A percentile compares a stretch with the other conserved stretches of the same genome.
Conservation (phyloP, 768 basidiomycete species). For the Zangia roseola region DNA sequence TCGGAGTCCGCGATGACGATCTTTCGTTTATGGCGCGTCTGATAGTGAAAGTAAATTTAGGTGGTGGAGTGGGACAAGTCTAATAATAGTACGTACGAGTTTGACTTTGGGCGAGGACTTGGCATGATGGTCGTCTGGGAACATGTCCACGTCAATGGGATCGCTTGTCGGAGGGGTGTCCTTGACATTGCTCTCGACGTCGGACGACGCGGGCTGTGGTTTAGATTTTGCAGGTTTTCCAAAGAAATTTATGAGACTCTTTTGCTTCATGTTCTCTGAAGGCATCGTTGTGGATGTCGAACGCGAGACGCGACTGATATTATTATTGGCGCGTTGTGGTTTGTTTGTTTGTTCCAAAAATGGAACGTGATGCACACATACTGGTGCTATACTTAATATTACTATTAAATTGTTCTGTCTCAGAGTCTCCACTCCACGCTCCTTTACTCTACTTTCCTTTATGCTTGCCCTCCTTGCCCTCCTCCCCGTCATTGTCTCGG, state of each 20-base stretch:
- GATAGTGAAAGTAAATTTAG: not conserved
- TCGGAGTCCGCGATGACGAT: conserved; percentile 69
- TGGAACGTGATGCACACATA: too few relatives aligned
- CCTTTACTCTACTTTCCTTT: conserved; percentile 17
- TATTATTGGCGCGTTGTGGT: conserved; percentile 16
- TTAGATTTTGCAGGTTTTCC: conserved; percentile 33
- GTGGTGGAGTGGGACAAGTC: not conserved
- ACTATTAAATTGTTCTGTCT: too few relatives aligned
- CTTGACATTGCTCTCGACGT: conserved; percentile 43
- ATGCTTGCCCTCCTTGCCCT: conserved; percentile 21
- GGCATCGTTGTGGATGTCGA: conserved; percentile 25
- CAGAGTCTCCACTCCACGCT: conserved; percentile 9
- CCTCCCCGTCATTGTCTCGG: conserved; percentile 14
- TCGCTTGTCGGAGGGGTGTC: conserved; percentile 80
- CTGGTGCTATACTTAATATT: too few relatives aligned
- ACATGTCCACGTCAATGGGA: conserved; percentile 73
- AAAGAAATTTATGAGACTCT: conserved; percentile 73
- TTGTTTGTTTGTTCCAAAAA: conserved; percentile 14
- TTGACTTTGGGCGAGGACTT: conserved; percentile 34
- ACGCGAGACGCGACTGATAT: not conserved
- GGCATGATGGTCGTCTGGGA: conserved; percentile 45
- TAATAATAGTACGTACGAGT: conserved; percentile 30
- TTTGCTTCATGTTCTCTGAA: conserved; percentile 58
- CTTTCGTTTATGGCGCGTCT: conserved; percentile 63
- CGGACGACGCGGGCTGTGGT: conserved; percentile 45